Percentiles rank a stretch among this genome's conserved stretches.
Evolutionary conservation across 2,329 filamentous ascomycete species (phyloP).

Genomic region (Calonectria fujianensis): DNA sequence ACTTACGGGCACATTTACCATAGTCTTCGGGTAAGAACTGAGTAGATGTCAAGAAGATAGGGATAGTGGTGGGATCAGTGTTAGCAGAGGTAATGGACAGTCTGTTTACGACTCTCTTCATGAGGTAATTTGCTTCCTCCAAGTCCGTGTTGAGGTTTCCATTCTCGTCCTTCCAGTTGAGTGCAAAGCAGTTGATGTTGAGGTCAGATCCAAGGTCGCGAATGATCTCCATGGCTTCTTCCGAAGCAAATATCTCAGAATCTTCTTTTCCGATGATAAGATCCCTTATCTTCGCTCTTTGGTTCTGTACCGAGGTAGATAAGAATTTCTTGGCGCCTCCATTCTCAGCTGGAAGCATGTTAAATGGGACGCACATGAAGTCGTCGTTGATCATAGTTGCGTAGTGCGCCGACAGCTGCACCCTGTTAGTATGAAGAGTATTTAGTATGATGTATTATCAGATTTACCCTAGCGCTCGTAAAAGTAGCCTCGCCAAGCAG

Average conservation of each 20-base stretch:
- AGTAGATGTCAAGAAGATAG: slow-evolving; percentile 67
- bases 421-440: slow-evolving; percentile 1
- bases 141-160: slow-evolving; percentile 65
- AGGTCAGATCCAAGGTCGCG: slow-evolving; percentile 66
- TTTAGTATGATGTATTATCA: background rate
- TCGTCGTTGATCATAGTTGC: slow-evolving; percentile 61
- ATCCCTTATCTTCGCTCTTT: slow-evolving; percentile 62
- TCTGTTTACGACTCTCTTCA: slow-evolving; percentile 64
- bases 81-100: slow-evolving; percentile 64
- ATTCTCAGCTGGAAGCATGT: slow-evolving; percentile 62
- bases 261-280: slow-evolving; percentile 63
- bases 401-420: slow-evolving; percentile 63
- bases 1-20: slow-evolving; percentile 63
- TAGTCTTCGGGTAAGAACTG: slow-evolving; percentile 64
- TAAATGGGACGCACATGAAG: slow-evolving; percentile 66
- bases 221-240: slow-evolving; percentile 62
- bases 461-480: slow-evolving; percentile 62
- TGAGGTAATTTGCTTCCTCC: slow-evolving; percentile 70
- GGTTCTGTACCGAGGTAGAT: slow-evolving; percentile 55
- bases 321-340: slow-evolving; percentile 40
- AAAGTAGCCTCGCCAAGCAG: slow-evolving; percentile 66
- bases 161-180: slow-evolving; percentile 65
- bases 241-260: slow-evolving; percentile 58
- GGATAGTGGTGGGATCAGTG: slow-evolving; percentile 63
- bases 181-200: slow-evolving; percentile 67